These are phyloP conservation scores for Phlebiopsis flavidoalba DNA, from an alignment of 768 basidiomycete genomes.

Conservation along the genomic window DNA sequence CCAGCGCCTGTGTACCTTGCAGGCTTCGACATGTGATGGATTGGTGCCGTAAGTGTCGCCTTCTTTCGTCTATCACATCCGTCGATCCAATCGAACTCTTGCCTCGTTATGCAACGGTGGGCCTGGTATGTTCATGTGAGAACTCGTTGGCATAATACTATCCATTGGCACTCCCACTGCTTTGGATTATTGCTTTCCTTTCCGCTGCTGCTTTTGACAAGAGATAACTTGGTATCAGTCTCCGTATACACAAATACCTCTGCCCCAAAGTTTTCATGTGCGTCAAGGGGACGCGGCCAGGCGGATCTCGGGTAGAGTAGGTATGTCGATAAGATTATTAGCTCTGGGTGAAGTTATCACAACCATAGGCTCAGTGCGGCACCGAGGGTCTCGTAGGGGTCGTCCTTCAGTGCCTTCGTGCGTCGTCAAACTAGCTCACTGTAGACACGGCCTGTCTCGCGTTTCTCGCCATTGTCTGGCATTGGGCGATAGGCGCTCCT, in stretches of 20 bases:
- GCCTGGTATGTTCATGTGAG: too few relatives aligned
- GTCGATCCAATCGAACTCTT: constrained; percentile 94
- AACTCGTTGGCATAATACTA: background rate
- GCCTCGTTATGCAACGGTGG: too few relatives aligned
- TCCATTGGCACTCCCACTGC: constrained; percentile 39
- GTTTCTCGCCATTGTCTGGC: too few relatives aligned
- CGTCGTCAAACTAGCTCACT: too few relatives aligned
- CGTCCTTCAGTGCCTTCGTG: constrained; percentile 43
- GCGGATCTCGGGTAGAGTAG: too few relatives aligned
- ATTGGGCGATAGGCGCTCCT: too few relatives aligned
- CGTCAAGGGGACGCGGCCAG: too few relatives aligned
- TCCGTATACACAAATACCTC: constrained; percentile 88
- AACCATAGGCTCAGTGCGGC: too few relatives aligned
- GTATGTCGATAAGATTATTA: too few relatives aligned
- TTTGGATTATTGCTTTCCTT: constrained; percentile 73
- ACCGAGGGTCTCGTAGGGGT: constrained; percentile 62
- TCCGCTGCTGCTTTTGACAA: constrained; percentile 68
- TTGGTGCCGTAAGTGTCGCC: background rate
- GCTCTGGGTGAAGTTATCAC: too few relatives aligned
- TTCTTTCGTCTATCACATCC: constrained; percentile 90
- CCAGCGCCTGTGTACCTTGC: background rate
- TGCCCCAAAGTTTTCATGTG: constrained; percentile 83
- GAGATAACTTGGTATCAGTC: constrained; percentile 78
- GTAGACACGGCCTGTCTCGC: too few relatives aligned
- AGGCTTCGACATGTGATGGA: background rate